Conservation (phyloP, 768 basidiomycete genomes). For the Daedalea quercina region DNA sequence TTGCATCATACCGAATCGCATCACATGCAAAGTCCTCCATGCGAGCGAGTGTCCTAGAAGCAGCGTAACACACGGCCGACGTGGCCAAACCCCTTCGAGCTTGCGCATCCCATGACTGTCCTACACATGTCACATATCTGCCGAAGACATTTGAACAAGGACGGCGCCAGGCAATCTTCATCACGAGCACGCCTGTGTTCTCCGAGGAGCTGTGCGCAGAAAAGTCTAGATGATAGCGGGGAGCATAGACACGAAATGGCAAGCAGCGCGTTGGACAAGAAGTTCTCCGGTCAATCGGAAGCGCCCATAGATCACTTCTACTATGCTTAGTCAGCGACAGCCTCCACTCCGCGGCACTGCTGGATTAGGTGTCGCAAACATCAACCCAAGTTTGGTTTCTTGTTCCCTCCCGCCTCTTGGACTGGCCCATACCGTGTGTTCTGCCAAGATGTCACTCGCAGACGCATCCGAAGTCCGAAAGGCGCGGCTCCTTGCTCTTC, state of each 20-base stretch:
- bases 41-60: constrained; percentile 23
- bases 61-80: constrained; percentile 19
- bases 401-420: too few relatives aligned
- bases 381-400: neutral
- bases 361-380: neutral
- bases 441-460: constrained; percentile 51
- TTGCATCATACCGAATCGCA: constrained; percentile 48
- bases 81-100: constrained; percentile 22
- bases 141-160: constrained; percentile 18
- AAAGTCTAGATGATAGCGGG: neutral
- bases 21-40: constrained; percentile 67
- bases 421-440: neutral
- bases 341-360: constrained; percentile 1
- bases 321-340: constrained; percentile 13
- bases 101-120: constrained; percentile 37
- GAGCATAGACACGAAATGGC: neutral
- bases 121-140: constrained; percentile 5
- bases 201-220: neutral
- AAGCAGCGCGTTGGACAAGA: neutral
- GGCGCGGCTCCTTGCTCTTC: constrained; percentile 70
- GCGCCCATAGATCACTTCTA: neutral
- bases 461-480: constrained; percentile 79
- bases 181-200: neutral
- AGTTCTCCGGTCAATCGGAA: neutral
- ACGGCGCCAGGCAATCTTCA: constrained; percentile 12